Conservation (phyloP, 2,329 filamentous ascomycete species). For the Colletotrichum sp. region DNA sequence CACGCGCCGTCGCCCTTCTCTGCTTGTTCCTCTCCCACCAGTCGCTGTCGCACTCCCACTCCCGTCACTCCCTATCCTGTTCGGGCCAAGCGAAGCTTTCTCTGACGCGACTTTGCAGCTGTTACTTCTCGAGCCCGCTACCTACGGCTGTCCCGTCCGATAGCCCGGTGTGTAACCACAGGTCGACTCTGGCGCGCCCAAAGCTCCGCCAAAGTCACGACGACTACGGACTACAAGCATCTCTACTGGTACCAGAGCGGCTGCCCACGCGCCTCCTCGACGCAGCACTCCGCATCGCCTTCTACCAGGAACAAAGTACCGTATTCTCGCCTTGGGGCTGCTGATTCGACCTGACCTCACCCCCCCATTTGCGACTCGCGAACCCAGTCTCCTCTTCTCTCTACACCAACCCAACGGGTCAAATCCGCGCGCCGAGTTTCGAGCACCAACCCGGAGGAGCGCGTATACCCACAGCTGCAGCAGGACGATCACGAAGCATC, state of each 20-base stretch:
- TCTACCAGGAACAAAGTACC: conserved; percentile 6
- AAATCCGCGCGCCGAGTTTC: conserved; percentile 12
- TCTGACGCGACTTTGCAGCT: conserved; percentile 45
- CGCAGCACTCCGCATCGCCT: conserved; percentile 19
- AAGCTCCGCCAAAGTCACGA: conserved; percentile 12
- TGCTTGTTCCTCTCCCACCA: conserved; percentile 11
- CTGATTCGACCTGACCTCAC: conserved; percentile 18
- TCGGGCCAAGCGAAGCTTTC: conserved; percentile 24
- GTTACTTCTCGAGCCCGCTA: conserved; percentile 15
- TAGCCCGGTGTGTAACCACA: conserved; percentile 22
- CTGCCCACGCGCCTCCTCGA: conserved; percentile 7
- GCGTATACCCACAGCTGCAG: conserved; percentile 22
- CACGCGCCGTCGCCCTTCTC: conserved; percentile 8
- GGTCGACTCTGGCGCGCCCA: conserved; percentile 13
- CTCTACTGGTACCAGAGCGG: conserved; percentile 12
- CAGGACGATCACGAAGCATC: conserved; percentile 21
- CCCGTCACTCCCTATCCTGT: conserved; percentile 6
- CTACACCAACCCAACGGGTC: background rate
- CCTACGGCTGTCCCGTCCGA: conserved; percentile 20
- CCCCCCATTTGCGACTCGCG: conserved; percentile 6
- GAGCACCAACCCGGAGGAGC: conserved; percentile 18
- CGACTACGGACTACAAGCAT: background rate
- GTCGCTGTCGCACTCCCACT: background rate
- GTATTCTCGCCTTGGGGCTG: background rate
- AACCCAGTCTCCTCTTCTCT: background rate